A percentile compares a stretch with the other conserved stretches of the same genome.
These are phyloP conservation scores for Yamadazyma spencermartinsiae DNA, from an alignment of 1,139 yeast genomes.

Conservation along the genomic window DNA sequence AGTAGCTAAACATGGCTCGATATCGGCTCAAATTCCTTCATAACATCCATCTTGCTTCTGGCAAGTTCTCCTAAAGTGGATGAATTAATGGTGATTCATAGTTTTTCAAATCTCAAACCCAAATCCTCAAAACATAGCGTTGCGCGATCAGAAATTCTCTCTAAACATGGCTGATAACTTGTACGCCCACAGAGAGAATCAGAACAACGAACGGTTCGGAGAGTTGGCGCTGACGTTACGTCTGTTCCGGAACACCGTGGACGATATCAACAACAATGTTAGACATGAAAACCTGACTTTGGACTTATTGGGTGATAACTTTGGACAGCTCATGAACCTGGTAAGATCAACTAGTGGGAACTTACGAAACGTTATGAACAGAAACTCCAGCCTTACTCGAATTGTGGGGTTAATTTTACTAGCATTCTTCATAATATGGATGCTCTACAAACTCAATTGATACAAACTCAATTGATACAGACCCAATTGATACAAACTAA, in stretches of 20 bases:
- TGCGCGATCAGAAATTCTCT: too few species aligned
- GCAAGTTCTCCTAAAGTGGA: too few species aligned
- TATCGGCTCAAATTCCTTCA: too few species aligned
- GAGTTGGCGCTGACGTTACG: conserved; percentile 46
- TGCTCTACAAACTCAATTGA: conserved; percentile 63
- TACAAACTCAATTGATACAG: too few species aligned
- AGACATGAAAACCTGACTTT: conserved; percentile 50
- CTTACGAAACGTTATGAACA: conserved; percentile 51
- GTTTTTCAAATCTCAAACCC: too few species aligned
- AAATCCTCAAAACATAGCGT: too few species aligned
- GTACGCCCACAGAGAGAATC: conserved; percentile 46
- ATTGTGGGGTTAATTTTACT: conserved; percentile 51
- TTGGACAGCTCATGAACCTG: conserved; percentile 58
- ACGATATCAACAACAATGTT: conserved; percentile 44
- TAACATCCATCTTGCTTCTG: too few species aligned
- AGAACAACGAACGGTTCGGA: conserved; percentile 46
- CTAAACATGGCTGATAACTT: conserved; percentile 33
- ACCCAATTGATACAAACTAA: too few species aligned
- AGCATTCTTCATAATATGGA: conserved; percentile 66
- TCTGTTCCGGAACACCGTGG: conserved; percentile 46
- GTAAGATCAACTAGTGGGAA: conserved; percentile 69
- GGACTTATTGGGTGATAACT: conserved; percentile 57
- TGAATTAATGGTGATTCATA: too few species aligned
- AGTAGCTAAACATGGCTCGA: too few species aligned
- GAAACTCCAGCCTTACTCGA: conserved; percentile 45